These are phyloP conservation scores for Pisolithus albus DNA, from an alignment of 768 basidiomycete species.

Conservation along the genomic window DNA sequence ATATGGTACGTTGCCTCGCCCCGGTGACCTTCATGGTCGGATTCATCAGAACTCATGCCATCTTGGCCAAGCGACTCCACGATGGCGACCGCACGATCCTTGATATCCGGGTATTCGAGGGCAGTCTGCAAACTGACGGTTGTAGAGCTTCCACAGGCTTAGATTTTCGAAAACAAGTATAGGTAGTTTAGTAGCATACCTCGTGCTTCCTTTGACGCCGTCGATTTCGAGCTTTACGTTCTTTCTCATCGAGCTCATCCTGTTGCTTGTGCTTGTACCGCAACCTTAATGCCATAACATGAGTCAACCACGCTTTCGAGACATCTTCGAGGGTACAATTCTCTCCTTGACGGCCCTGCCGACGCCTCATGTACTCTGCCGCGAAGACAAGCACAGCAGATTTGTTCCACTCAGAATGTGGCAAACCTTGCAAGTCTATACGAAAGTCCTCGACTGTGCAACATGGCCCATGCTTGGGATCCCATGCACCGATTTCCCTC, in stretches of 20 bases:
- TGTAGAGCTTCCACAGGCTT: background rate
- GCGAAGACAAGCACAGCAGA: no score
- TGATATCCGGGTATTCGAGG: background rate
- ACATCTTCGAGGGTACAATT: no score
- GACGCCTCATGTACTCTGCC: no score
- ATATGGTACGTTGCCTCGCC: background rate
- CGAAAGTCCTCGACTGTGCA: no score
- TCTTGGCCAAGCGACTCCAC: background rate
- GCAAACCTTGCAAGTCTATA: no score
- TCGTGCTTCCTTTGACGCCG: background rate
- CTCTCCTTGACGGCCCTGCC: no score
- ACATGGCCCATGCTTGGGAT: no score
- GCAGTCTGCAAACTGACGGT: background rate
- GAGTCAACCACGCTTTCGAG: no score
- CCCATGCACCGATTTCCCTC: no score
- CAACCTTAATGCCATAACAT: background rate
- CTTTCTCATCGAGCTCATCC: background rate
- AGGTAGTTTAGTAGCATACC: background rate
- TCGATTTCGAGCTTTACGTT: background rate
- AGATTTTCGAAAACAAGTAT: background rate
- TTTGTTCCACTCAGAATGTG: no score
- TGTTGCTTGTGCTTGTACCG: background rate
- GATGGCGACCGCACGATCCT: background rate
- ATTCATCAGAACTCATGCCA: slow-evolving; percentile 3
- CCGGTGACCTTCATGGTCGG: background rate